phyloP scores from a whole-genome alignment of 179 eudicot genomes.

The Sideroxylon spinosum region DNA sequence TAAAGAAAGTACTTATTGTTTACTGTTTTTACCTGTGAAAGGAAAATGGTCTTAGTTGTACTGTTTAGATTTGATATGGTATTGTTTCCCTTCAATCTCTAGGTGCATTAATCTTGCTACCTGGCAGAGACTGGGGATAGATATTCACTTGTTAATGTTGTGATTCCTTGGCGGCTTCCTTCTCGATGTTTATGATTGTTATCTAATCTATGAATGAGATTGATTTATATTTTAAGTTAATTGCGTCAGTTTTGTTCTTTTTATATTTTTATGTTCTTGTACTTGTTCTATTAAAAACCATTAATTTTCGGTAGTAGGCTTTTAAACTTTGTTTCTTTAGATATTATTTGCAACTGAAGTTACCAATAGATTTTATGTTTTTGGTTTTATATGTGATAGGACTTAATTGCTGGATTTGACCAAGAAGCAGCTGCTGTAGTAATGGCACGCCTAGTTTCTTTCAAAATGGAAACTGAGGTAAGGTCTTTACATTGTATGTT shows the following conservation, averaged over 20 bases:
- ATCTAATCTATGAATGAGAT: too few species aligned
- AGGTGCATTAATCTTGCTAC: not conserved
- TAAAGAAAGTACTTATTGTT: not conserved
- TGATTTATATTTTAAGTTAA: not conserved
- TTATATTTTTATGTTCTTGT: not conserved
- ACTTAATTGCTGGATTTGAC: slow-evolving; percentile 88
- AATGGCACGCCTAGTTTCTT: slow-evolving; percentile 83
- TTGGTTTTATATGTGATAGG: slow-evolving; percentile 37
- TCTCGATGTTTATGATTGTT: not conserved
- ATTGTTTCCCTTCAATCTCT: not conserved
- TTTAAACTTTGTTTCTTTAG: not conserved
- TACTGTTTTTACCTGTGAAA: too few species aligned
- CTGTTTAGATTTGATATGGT: not conserved
- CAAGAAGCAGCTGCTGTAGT: slow-evolving; percentile 98
- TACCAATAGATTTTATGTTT: not conserved
- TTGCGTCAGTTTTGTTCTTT: not conserved
- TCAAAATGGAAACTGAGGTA: slow-evolving; percentile 98
- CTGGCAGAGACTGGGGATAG: too few species aligned
- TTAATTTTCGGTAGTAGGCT: not conserved
- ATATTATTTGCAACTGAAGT: not conserved
- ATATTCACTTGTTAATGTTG: too few species aligned
- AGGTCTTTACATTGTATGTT: slow-evolving; percentile 10
- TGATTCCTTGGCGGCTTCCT: not conserved
- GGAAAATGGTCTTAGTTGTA: not conserved
- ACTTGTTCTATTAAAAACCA: not conserved